Evolutionary conservation across 2,329 filamentous ascomycete genomes (phyloP).

Genomic region (Fusarium stilboides): DNA sequence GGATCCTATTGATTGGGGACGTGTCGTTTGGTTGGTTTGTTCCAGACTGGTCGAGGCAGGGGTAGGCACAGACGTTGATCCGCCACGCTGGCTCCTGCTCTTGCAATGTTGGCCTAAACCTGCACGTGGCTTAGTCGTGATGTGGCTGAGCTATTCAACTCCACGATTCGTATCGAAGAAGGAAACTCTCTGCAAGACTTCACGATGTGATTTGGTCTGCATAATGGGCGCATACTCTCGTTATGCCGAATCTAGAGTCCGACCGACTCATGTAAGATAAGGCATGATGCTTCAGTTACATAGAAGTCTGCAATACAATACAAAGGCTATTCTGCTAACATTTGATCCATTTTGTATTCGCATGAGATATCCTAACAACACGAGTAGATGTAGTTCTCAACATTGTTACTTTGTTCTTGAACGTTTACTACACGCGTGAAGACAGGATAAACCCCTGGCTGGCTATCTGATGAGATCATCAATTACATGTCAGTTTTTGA

Average conservation of each 20-base stretch:
- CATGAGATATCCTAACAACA: neutral
- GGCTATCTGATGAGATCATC: too few relatives aligned
- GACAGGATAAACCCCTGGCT: too few relatives aligned
- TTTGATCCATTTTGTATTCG: neutral
- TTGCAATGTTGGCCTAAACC: slow-evolving; percentile 16
- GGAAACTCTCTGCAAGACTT: too few relatives aligned
- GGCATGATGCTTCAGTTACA: neutral
- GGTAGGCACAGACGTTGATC: slow-evolving; percentile 23
- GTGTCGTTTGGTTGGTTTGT: slow-evolving; percentile 42
- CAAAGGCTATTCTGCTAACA: neutral
- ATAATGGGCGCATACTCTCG: too few relatives aligned
- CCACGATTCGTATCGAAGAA: too few relatives aligned
- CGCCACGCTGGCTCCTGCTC: slow-evolving; percentile 43
- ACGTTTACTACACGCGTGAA: neutral
- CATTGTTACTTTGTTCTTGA: neutral
- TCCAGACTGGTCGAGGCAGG: slow-evolving; percentile 35
- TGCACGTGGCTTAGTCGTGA: slow-evolving; percentile 21
- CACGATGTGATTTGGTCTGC: too few relatives aligned
- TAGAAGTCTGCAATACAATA: neutral
- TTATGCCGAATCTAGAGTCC: neutral
- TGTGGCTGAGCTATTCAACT: slow-evolving; percentile 7
- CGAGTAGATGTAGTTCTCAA: neutral
- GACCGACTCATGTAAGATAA: neutral
- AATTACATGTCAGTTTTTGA: too few relatives aligned
- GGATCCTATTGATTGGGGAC: slow-evolving; percentile 25